These are phyloP conservation scores for Scheffersomyces illinoinensis DNA, from an alignment of 1,139 yeast species.

Conservation along the genomic window DNA sequence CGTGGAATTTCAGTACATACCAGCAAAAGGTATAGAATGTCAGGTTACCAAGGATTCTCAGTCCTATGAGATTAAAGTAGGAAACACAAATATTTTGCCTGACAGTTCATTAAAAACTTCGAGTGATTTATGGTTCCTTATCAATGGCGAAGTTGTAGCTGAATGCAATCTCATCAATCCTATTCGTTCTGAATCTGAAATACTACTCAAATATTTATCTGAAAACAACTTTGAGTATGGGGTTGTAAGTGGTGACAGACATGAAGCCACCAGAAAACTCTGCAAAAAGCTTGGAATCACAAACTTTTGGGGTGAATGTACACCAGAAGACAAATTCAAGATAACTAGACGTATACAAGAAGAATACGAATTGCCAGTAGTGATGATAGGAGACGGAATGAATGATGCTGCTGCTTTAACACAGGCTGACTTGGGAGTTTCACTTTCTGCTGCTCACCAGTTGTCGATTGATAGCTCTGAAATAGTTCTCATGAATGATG, in stretches of 20 bases:
- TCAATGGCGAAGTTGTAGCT: neutral
- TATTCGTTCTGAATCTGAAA: neutral
- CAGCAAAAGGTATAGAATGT: neutral
- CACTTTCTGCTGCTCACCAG: neutral
- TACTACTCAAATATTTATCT: neutral
- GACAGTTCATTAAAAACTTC: neutral
- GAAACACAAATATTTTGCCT: neutral
- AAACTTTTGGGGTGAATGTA: neutral
- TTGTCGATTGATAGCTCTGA: neutral
- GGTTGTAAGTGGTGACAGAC: neutral
- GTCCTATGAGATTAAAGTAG: neutral
- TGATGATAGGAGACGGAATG: neutral
- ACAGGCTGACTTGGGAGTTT: neutral
- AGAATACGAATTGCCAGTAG: neutral
- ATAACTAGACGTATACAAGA: neutral
- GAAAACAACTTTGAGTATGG: neutral
- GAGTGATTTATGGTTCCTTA: neutral
- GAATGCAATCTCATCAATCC: neutral
- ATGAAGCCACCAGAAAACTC: neutral
- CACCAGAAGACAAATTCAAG: neutral
- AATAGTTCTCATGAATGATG: neutral
- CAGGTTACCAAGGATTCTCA: neutral
- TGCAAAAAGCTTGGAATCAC: neutral
- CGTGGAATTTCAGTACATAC: neutral
- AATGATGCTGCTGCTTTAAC: neutral